These are phyloP conservation scores for Gillenia trifoliata DNA, from an alignment of 306 rosid species.

Conservation along the genomic window DNA sequence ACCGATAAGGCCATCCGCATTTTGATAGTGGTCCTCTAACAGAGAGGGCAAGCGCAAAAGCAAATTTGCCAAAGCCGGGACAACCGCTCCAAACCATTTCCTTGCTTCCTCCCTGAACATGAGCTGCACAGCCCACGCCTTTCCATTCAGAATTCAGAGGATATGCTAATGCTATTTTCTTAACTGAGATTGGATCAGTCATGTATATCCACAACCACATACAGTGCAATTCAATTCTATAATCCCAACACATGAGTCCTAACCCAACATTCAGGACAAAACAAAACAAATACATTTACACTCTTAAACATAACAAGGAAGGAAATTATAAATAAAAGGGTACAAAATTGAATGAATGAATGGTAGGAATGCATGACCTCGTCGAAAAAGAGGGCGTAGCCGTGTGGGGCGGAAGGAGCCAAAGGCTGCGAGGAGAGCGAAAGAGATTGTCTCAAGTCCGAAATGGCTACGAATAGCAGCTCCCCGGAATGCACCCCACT, in stretches of 20 bases:
- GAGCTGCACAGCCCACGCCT: conserved; percentile 39
- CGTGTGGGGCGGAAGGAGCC: conserved; percentile 40
- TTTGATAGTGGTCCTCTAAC: conserved; percentile 69
- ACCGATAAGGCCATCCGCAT: conserved; percentile 29
- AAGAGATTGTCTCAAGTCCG: conserved; percentile 51
- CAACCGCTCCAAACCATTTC: conserved; percentile 63
- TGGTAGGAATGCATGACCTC: conserved; percentile 38
- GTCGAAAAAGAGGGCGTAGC: conserved; percentile 73
- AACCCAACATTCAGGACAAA: neutral
- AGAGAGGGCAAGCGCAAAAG: conserved; percentile 68
- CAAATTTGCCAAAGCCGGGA: conserved; percentile 70
- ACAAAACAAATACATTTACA: too few relatives aligned
- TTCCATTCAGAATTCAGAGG: neutral
- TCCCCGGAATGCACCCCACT: conserved; percentile 54
- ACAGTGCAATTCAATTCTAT: neutral
- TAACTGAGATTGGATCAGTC: too few relatives aligned
- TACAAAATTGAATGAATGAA: neutral
- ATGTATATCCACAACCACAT: too few relatives aligned
- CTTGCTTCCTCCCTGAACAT: conserved; percentile 49
- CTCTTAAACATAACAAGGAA: too few relatives aligned
- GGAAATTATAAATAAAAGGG: neutral
- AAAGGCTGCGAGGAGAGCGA: conserved; percentile 40
- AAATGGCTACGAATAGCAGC: conserved; percentile 44
- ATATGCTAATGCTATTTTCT: neutral
- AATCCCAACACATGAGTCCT: too few relatives aligned